A percentile compares a stretch with the other conserved stretches of the same genome.
These are phyloP conservation scores for Rhamnella rubrinervis DNA, from an alignment of 331 rosid genomes.

Conservation along the genomic window DNA sequence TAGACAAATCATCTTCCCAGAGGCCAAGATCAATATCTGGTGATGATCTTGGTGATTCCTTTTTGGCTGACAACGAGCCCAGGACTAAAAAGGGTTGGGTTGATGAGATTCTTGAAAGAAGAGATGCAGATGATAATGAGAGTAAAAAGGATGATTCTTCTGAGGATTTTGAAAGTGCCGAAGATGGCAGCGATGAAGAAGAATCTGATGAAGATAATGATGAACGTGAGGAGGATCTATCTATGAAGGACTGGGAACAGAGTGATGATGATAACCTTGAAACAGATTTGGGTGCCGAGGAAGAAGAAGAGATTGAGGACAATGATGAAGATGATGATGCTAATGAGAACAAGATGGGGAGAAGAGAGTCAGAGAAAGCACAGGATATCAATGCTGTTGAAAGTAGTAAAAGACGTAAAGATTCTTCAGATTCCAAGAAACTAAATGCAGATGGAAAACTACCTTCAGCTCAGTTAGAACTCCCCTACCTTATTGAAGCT, in stretches of 20 bases:
- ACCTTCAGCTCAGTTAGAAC: conserved; percentile 40
- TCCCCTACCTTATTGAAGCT: conserved; percentile 89
- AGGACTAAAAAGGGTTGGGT: conserved; percentile 74
- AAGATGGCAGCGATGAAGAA: conserved; percentile 48
- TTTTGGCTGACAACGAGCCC: conserved; percentile 54
- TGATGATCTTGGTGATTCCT: conserved; percentile 95
- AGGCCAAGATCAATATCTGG: conserved; percentile 70
- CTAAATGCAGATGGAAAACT: conserved; percentile 37
- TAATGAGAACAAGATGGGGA: conserved; percentile 24
- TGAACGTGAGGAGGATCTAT: conserved; percentile 26
- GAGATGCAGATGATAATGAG: conserved; percentile 48
- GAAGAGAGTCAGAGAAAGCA: conserved; percentile 20
- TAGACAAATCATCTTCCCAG: conserved; percentile 46
- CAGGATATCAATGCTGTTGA: conserved; percentile 30
- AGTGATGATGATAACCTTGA: conserved; percentile 78
- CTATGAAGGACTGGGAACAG: conserved; percentile 89
- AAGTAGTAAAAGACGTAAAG: conserved; percentile 33
- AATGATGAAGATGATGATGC: conserved; percentile 28
- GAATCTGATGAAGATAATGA: conserved; percentile 56
- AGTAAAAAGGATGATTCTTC: conserved; percentile 60
- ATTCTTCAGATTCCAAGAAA: conserved; percentile 41
- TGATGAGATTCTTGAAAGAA: conserved; percentile 68
- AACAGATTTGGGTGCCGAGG: conserved; percentile 44
- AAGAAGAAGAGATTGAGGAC: conserved; percentile 32
- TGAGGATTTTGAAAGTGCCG: conserved; percentile 54